Base-by-base conservation (phyloP, 1,139 yeast species). In the Suhomyces choctaworum region DNA sequence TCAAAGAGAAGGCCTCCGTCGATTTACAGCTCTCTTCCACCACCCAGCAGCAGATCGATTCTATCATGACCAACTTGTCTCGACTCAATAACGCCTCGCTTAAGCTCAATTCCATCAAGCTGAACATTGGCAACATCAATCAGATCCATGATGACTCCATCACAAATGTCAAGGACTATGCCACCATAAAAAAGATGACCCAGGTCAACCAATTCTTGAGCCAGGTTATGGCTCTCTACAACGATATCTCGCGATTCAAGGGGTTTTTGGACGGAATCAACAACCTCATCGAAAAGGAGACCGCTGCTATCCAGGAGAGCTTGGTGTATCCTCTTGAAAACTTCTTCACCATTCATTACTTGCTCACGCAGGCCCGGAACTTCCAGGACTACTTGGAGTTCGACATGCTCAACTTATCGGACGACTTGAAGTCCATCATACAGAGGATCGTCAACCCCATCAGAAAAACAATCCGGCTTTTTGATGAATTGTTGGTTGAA, bases 351-450 rank as follows among this genome's bases (percentile, higher is more conserved):
- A 78, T 86, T 13, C 97, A 92, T 58, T 84, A 71, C 54, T 68
- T 75, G 41, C 66, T 90, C 42, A 82, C 82, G 27, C 77, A 75
- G 51, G 76, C 87, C 10, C 70, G 95, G 33, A 92, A 89, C 55
- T 80, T 90, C 46, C 78, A 74, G 44, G 97, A 92, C 46, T 86
- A 81, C 52, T 73, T 92, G 34, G 66, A 69, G 39, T 65, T 66
- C 31, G 73, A 82, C 49, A 73, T 82, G 3, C 54, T 56, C 14
- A 59, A 60, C 11, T 71, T 86, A 3, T 75, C 84, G 2, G 83
- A 79, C 29, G 96, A 90, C 56, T 78, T 82, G 14, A 75, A 79
- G 48, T 72, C 84, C 25, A 83, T 89, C 13, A 77, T 88, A 9
- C 60, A 62, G 29, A 78, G 77, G 44, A 75, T 89, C 22, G 75